These are phyloP conservation scores for Plasmodium berghei DNA, from an alignment of 169 alveolate species.

Conservation along the genomic window DNA sequence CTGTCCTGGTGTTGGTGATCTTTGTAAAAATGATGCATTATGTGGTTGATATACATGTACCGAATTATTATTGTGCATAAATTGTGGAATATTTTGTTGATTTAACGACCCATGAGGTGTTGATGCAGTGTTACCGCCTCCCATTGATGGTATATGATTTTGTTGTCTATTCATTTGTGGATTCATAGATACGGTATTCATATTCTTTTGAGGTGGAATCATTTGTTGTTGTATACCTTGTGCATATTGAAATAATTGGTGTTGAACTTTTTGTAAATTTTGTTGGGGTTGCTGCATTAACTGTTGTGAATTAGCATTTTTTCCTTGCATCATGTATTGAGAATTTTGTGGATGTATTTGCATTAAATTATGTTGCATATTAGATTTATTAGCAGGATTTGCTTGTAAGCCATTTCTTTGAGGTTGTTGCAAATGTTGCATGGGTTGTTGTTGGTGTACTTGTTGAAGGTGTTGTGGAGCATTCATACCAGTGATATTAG, in stretches of 20 bases:
- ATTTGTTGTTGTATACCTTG: slow-evolving; percentile 47
- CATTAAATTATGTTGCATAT: slow-evolving; percentile 22
- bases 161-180: slow-evolving; percentile 40
- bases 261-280: slow-evolving; percentile 13
- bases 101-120: slow-evolving; percentile 18
- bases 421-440: slow-evolving; percentile 7
- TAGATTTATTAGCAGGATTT: background rate
- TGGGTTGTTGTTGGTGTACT: slow-evolving; percentile 8
- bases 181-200: background rate
- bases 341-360: slow-evolving; percentile 8
- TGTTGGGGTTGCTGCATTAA: slow-evolving; percentile 14
- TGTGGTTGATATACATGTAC: slow-evolving; percentile 41
- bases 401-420: background rate
- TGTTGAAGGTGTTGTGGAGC: background rate
- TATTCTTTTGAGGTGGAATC: background rate
- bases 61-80: slow-evolving; percentile 33
- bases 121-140: background rate
- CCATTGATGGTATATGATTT: background rate
- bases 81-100: slow-evolving; percentile 26
- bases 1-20: slow-evolving; percentile 29
- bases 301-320: slow-evolving; percentile 31
- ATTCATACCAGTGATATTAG: background rate
- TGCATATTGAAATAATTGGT: slow-evolving; percentile 16
- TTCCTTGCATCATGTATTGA: background rate
- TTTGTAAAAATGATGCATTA: slow-evolving; percentile 19